Conservation (phyloP, 805 yeast species). For the Ogataea chonburiensis region DNA sequence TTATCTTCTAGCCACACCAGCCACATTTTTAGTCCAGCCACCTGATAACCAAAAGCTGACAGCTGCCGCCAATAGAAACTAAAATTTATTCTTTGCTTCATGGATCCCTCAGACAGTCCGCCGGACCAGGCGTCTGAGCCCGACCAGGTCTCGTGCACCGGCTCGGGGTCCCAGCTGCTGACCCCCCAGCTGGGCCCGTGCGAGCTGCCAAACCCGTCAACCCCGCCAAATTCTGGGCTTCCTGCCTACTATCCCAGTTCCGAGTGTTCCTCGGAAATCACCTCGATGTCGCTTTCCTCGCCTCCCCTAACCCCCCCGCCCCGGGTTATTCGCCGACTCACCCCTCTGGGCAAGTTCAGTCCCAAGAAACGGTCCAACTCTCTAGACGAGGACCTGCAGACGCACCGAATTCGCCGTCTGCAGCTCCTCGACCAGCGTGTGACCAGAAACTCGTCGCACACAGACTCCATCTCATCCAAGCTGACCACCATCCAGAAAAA, state of each 20-base stretch:
- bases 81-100: conserved; percentile 8
- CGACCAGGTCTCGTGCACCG: conserved; percentile 1
- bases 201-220: conserved; percentile 9
- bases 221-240: conserved; percentile 10
- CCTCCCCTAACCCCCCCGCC: conserved; percentile 29
- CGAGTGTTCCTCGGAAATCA: conserved; percentile 12
- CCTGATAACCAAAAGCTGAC: conserved; percentile 9
- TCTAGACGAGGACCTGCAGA: conserved; percentile 18
- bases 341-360: conserved; percentile 26
- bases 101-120: conserved; percentile 8
- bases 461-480: conserved; percentile 11
- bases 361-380: conserved; percentile 19
- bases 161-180: conserved; percentile 8
- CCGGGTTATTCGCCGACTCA: conserved; percentile 22
- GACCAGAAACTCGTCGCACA: conserved; percentile 11
- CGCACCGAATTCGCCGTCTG: conserved; percentile 19
- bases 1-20: too few relatives aligned
- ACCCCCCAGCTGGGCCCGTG: conserved; percentile 15
- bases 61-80: conserved; percentile 12
- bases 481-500: conserved; percentile 8
- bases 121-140: conserved; percentile 3
- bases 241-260: conserved; percentile 2
- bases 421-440: conserved; percentile 16
- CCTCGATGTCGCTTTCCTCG: conserved; percentile 16
- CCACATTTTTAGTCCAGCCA: conserved; percentile 12